Evolutionary conservation across 202 grass and related monocot genomes (phyloP).

Genomic region (Carex sylvatica): DNA sequence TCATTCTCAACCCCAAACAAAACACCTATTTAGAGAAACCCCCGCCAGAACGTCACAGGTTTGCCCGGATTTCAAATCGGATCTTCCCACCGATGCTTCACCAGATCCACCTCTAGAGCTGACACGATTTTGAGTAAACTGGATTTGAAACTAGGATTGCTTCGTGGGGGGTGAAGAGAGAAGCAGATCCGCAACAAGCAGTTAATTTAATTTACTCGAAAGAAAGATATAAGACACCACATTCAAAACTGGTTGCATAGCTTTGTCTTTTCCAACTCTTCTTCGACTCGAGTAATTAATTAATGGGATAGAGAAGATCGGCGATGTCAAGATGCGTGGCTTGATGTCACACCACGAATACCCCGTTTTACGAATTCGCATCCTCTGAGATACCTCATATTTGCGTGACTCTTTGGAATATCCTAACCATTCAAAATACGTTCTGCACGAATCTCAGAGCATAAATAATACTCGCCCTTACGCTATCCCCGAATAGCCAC

Average conservation of each 20-base stretch:
- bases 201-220: neutral
- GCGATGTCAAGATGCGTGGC: neutral
- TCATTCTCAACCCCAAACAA: conserved; percentile 4
- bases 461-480: no score
- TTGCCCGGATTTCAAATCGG: neutral
- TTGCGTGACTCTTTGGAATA: no score
- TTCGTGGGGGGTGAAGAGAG: neutral
- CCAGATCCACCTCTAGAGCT: neutral
- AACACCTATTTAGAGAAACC: neutral
- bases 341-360: no score
- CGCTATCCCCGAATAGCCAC: no score
- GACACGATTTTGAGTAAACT: neutral
- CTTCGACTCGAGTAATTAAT: neutral
- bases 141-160: neutral
- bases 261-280: neutral
- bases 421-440: no score
- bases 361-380: no score
- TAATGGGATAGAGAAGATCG: neutral
- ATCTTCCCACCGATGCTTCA: neutral
- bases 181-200: neutral
- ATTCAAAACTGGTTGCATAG: neutral
- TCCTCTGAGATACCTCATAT: no score
- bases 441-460: no score
- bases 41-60: neutral
- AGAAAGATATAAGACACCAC: neutral